Evolutionary conservation across 2,329 filamentous ascomycete genomes (phyloP).

Genomic region (Cryphonectria radicalis): DNA sequence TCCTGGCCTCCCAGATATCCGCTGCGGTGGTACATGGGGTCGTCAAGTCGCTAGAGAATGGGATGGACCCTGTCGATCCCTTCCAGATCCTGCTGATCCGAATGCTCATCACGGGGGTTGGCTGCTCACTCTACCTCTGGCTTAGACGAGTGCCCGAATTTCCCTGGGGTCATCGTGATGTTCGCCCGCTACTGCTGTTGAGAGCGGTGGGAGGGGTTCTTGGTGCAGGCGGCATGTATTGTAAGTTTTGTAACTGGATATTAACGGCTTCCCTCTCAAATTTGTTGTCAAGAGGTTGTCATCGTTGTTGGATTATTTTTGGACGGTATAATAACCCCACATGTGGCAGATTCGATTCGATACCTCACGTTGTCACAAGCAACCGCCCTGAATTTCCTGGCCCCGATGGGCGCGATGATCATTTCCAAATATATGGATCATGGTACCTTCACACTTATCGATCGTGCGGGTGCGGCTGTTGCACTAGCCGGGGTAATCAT

Average conservation of each 20-base stretch:
- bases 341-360: conserved; percentile 67
- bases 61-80: conserved; percentile 16
- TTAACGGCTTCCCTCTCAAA: background rate
- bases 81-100: conserved; percentile 69
- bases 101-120: conserved; percentile 73
- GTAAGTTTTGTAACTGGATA: background rate
- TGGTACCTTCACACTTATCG: conserved; percentile 77
- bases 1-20: conserved; percentile 25
- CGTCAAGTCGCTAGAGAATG: conserved; percentile 23
- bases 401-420: conserved; percentile 78
- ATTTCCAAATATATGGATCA: conserved; percentile 74
- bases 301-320: background rate
- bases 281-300: background rate
- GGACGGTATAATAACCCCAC: conserved; percentile 36
- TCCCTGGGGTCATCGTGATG: conserved; percentile 68
- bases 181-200: conserved; percentile 69
- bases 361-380: conserved; percentile 87
- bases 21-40: conserved; percentile 24
- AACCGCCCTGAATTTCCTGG: conserved; percentile 86
- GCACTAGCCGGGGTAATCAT: conserved; percentile 81
- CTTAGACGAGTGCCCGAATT: conserved; percentile 68
- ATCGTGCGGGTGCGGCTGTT: conserved; percentile 75
- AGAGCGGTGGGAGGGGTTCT: conserved; percentile 74
- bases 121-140: conserved; percentile 75
- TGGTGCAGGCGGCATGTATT: conserved; percentile 70